Conservation (phyloP, 2,329 filamentous ascomycete genomes). For the Alternaria angustiovoidea region DNA sequence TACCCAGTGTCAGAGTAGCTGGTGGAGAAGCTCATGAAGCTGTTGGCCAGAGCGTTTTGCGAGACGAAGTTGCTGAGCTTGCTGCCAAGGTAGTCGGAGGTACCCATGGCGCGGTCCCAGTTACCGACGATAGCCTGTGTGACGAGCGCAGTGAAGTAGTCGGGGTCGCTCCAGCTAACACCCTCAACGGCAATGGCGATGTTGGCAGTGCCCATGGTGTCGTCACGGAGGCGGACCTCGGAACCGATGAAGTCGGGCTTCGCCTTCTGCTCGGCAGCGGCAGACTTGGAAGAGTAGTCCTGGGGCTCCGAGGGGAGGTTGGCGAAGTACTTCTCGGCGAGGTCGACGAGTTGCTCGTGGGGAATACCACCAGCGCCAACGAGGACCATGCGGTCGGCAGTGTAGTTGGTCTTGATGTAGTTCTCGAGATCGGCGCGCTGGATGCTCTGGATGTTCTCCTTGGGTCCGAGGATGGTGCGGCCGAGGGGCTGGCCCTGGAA, state of each 20-base stretch:
- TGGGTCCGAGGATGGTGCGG: constrained; percentile 95
- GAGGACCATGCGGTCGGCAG: constrained; percentile 98
- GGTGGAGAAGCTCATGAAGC: constrained; percentile 99
- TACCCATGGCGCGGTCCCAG: constrained; percentile 99
- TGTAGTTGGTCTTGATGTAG: constrained; percentile 99
- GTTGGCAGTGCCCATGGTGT: constrained; percentile 94
- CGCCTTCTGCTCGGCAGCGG: constrained; percentile 78
- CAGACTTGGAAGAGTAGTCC: constrained; percentile 73
- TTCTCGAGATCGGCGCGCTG: constrained; percentile 86
- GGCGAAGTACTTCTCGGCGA: constrained; percentile 96
- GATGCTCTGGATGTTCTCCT: constrained; percentile 98
- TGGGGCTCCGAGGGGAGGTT: constrained; percentile 78
- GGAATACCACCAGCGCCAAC: constrained; percentile 94
- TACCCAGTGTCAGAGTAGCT: constrained; percentile 99
- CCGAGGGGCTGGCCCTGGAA: constrained; percentile 96
- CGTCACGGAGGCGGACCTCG: constrained; percentile 93
- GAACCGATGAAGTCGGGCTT: constrained; percentile 96
- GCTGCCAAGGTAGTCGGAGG: constrained; percentile 95
- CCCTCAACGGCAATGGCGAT: constrained; percentile 98
- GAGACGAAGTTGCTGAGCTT: constrained; percentile 95
- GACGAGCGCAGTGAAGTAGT: constrained; percentile 98
- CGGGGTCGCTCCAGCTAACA: constrained; percentile 98
- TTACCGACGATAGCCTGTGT: constrained; percentile 99
- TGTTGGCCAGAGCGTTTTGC: constrained; percentile 95
- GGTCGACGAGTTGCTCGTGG: constrained; percentile 90